Percentiles rank a stretch among this genome's conserved stretches.
These are phyloP conservation scores for Leptosphaerulina australis DNA, from an alignment of 2,329 filamentous ascomycete genomes.

Conservation along the genomic window DNA sequence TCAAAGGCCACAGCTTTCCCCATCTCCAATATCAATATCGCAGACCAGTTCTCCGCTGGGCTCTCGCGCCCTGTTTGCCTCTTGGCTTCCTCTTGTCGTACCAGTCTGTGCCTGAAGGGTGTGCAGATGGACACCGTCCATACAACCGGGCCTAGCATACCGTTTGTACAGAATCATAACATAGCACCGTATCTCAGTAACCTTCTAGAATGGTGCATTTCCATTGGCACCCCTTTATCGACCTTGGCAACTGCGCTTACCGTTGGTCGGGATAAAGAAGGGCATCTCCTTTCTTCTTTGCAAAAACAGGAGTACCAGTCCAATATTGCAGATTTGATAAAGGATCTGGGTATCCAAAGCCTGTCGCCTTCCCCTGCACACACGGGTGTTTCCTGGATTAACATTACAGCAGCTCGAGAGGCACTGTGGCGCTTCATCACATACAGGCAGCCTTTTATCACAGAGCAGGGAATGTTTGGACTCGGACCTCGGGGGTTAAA, in stretches of 20 bases:
- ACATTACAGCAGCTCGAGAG: neutral
- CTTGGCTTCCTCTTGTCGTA: neutral
- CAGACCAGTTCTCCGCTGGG: slow-evolving; percentile 7
- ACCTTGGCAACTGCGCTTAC: slow-evolving; percentile 17
- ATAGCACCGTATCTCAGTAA: neutral
- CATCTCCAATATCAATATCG: slow-evolving; percentile 6
- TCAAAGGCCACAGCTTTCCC: slow-evolving; percentile 3
- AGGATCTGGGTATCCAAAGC: neutral
- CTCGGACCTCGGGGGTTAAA: slow-evolving; percentile 14
- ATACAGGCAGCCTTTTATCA: slow-evolving; percentile 22
- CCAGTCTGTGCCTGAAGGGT: slow-evolving; percentile 11
- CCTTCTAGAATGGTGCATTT: slow-evolving; percentile 13
- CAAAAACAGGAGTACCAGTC: neutral
- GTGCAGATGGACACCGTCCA: slow-evolving; percentile 9
- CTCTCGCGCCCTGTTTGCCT: slow-evolving; percentile 1
- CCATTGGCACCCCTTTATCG: neutral
- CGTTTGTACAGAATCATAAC: neutral
- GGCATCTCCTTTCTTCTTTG: neutral
- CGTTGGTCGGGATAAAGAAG: slow-evolving; percentile 6
- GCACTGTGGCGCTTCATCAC: slow-evolving; percentile 14
- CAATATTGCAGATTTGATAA: neutral
- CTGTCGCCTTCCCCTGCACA: neutral
- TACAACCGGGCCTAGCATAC: neutral
- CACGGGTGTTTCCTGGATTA: neutral
- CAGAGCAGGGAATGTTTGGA: slow-evolving; percentile 17